Base-by-base conservation (phyloP, 176 grass and related monocot species). In the Canna indica region DNA sequence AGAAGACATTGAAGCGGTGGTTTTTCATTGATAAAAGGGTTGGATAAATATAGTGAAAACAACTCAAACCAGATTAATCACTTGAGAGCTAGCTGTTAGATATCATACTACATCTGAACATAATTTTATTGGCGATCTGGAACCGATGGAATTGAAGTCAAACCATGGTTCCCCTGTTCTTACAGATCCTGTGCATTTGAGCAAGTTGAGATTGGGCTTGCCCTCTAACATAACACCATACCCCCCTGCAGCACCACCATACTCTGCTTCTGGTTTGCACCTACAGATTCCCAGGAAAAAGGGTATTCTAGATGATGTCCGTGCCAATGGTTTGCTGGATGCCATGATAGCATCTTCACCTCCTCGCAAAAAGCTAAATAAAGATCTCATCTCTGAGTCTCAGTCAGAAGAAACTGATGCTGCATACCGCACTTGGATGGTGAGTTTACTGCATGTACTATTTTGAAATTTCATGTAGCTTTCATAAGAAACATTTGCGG, bases 101-200 rank as follows among this genome's bases (percentile, higher is more conserved):
- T 72, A 41, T 32, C 56, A 28, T 38, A 18, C 35, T 22, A 28
- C 71, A 11, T 15, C 25, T 73, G 31, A 60, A 26, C 5, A 59
- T 44, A 41, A 59, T 42, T 25, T 75, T 68, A 47, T 76, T 78
- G 36, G 36, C 45, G 67, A 1, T 64, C 36, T 72, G 12, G 32
- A 73, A 47, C 45, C n/a, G 24, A 99, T 99, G 89, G 89, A 99
- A 71, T 72, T 85, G 70, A 77, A 77, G 35, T 25, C 64, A 16
- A 92, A 83, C 32, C 86, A 67, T 73, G 72, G 66, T 79, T 93
- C 82, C 41, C 94, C 89, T 75, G 89, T 99, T 48, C 77, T 99
- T 29, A 88, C 77, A 34, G 80, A 99, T 78, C 70, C 74, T n/a
- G 44, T 78, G n/a, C 67, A 74, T 0, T 79, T 91, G 69, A 74